phyloP scores from a whole-genome alignment of 768 basidiomycete genomes.

The Pulveroboletus frians region DNA sequence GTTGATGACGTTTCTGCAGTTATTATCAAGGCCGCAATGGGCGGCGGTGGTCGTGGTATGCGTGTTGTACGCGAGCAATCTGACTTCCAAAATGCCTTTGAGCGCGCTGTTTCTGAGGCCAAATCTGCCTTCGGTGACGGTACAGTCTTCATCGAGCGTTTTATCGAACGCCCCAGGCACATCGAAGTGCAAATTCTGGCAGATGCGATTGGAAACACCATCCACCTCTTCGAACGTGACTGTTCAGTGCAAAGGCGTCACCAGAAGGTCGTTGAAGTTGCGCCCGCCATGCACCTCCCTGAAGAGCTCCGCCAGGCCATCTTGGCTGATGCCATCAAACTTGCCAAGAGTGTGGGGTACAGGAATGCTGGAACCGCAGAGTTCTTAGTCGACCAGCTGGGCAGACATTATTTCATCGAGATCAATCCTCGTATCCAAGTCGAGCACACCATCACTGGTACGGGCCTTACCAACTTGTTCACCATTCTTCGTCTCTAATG shows the following conservation, averaged over 20 bases:
- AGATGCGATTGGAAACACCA: slow-evolving; percentile 87
- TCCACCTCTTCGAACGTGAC: slow-evolving; percentile 98
- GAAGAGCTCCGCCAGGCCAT: slow-evolving; percentile 90
- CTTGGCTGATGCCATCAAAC: slow-evolving; percentile 84
- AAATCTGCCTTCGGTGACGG: slow-evolving; percentile 97
- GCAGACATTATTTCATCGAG: slow-evolving; percentile 98
- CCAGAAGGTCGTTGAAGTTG: slow-evolving; percentile 99
- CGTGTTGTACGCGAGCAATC: slow-evolving; percentile 94
- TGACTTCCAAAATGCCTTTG: slow-evolving; percentile 84
- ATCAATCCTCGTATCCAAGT: slow-evolving; percentile 99
- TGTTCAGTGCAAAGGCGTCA: slow-evolving; percentile 98
- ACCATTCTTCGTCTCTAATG: neutral
- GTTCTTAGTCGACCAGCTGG: slow-evolving; percentile 95
- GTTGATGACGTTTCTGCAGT: slow-evolving; percentile 41
- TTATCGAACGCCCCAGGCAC: slow-evolving; percentile 93
- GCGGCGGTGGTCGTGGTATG: slow-evolving; percentile 98
- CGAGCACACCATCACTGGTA: slow-evolving; percentile 98
- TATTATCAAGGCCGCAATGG: slow-evolving; percentile 99
- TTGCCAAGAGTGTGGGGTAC: slow-evolving; percentile 91
- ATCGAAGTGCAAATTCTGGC: slow-evolving; percentile 97
- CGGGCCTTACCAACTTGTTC: slow-evolving; percentile 12
- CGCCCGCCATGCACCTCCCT: slow-evolving; percentile 89
- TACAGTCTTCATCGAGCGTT: slow-evolving; percentile 98
- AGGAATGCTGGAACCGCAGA: slow-evolving; percentile 97
- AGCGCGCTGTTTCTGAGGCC: slow-evolving; percentile 92